These are phyloP conservation scores for Magnaporthiopsis rhizophila DNA, from an alignment of 2,329 filamentous ascomycete species.

Conservation along the genomic window DNA sequence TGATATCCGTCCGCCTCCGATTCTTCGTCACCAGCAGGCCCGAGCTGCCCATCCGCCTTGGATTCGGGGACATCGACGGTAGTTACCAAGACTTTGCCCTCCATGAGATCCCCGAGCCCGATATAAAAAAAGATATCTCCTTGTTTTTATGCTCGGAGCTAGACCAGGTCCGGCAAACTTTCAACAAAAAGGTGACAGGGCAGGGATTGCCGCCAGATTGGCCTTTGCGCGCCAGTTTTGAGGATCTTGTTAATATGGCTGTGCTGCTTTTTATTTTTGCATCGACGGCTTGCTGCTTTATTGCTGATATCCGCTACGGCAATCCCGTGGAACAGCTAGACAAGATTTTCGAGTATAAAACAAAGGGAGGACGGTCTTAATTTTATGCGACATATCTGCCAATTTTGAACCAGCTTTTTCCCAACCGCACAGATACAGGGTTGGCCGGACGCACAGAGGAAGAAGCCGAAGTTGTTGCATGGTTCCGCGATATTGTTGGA, in stretches of 20 bases:
- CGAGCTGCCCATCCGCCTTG: slow-evolving; percentile 27
- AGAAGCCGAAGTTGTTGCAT: slow-evolving; percentile 10
- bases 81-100: slow-evolving; percentile 25
- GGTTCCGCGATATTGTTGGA: slow-evolving; percentile 23
- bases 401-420: too few relatives aligned
- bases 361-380: too few relatives aligned
- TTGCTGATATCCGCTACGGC: too few relatives aligned
- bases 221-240: slow-evolving; percentile 14
- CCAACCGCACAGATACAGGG: too few relatives aligned
- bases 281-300: too few relatives aligned
- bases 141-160: slow-evolving; percentile 24
- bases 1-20: slow-evolving; percentile 17
- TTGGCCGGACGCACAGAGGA: too few relatives aligned
- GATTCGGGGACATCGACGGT: slow-evolving; percentile 23
- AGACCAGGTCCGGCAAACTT: slow-evolving; percentile 16
- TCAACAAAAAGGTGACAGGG: too few relatives aligned
- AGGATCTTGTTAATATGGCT: slow-evolving; percentile 10
- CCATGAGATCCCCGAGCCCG: slow-evolving; percentile 23
- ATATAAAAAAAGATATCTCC: slow-evolving; percentile 28
- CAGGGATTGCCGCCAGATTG: slow-evolving; percentile 11
- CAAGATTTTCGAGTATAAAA: too few relatives aligned
- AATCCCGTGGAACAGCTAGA: too few relatives aligned
- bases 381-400: too few relatives aligned
- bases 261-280: not conserved
- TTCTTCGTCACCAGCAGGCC: slow-evolving; percentile 34